These are phyloP conservation scores for Paramecium sexaurelia DNA, from an alignment of 73 alveolate genomes.

Conservation along the genomic window DNA sequence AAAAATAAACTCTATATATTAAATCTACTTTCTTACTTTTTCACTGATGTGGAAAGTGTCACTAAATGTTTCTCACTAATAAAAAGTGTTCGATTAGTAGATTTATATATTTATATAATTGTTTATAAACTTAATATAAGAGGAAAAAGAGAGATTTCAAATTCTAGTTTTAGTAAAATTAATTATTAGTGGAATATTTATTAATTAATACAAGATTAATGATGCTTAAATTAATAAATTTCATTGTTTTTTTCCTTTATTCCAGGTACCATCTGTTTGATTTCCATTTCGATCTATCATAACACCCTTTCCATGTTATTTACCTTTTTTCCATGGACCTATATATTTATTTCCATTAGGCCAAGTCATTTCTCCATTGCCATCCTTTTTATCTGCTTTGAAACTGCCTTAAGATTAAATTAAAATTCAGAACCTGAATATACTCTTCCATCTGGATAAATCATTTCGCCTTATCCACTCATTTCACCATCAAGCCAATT, in stretches of 20 bases:
- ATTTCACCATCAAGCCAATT: slow-evolving; percentile 40
- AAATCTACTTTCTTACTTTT: too few species aligned
- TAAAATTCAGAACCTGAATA: slow-evolving; percentile 9
- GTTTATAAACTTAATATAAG: too few species aligned
- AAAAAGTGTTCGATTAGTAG: too few species aligned
- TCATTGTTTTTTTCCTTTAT: slow-evolving; percentile 28
- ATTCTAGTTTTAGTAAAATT: background rate
- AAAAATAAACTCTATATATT: too few species aligned
- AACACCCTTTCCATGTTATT: slow-evolving; percentile 29
- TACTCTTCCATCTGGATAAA: slow-evolving; percentile 40
- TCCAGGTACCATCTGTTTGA: background rate
- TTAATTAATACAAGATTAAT: background rate
- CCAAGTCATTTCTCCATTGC: slow-evolving; percentile 71
- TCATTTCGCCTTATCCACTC: slow-evolving; percentile 47
- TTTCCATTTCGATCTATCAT: background rate
- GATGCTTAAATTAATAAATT: background rate
- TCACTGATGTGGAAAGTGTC: too few species aligned
- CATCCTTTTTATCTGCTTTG: slow-evolving; percentile 46
- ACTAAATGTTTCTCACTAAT: too few species aligned
- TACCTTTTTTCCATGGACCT: slow-evolving; percentile 45
- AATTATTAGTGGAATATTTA: background rate
- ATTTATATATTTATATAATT: too few species aligned
- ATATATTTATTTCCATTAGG: slow-evolving; percentile 28
- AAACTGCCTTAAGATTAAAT: slow-evolving; percentile 28
- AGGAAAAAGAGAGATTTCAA: too few species aligned